These are phyloP conservation scores for Datura wrightii DNA, from an alignment of 257 asterid species.

Conservation along the genomic window DNA sequence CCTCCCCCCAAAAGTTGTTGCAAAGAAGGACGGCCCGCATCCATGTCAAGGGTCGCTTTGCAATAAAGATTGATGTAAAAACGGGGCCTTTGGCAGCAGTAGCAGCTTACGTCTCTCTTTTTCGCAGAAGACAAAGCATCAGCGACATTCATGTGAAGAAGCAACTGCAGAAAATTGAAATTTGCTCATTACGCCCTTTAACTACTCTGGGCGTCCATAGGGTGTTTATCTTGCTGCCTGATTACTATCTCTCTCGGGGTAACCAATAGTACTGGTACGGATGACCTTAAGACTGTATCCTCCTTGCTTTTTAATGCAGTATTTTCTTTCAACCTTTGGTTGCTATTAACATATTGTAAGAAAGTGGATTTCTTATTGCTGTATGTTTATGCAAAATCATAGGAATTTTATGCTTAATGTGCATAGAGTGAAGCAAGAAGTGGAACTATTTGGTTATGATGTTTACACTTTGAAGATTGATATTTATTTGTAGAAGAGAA, in stretches of 20 bases:
- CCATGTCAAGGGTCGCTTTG: neutral
- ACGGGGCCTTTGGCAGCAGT: neutral
- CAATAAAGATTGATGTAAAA: neutral
- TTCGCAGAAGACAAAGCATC: neutral
- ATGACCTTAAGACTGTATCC: neutral
- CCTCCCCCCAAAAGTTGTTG: neutral
- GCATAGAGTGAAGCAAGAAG: neutral
- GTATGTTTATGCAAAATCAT: neutral
- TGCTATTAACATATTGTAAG: neutral
- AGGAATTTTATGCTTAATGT: neutral
- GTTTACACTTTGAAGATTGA: neutral
- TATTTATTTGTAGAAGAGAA: neutral
- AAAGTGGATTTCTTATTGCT: neutral
- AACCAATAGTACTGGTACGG: neutral
- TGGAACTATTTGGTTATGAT: neutral
- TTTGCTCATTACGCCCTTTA: neutral
- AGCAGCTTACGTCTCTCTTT: constrained; percentile 8
- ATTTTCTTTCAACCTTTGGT: neutral
- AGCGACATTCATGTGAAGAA: neutral
- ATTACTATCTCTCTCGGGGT: neutral
- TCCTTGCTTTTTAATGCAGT: neutral
- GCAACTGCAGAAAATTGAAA: neutral
- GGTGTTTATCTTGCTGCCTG: neutral
- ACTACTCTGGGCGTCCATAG: neutral
- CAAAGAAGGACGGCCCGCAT: neutral